These are phyloP conservation scores for Candida sp. DNA, from an alignment of 1,139 yeast genomes.

Conservation along the genomic window DNA sequence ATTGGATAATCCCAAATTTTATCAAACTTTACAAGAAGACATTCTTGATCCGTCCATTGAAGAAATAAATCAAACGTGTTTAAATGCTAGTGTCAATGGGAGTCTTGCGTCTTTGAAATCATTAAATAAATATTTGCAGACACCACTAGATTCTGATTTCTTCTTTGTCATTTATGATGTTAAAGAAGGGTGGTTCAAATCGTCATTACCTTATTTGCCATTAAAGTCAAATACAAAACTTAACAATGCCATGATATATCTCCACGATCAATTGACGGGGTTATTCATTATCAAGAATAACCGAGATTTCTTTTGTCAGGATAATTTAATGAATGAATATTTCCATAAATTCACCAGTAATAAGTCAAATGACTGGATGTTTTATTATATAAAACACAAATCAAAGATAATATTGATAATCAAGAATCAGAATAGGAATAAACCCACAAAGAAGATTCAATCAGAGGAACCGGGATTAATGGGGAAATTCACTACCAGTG, in stretches of 20 bases:
- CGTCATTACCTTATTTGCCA: conserved; percentile 41
- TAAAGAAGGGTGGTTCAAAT: conserved; percentile 21
- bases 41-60: conserved; percentile 21
- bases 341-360: conserved; percentile 43
- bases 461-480: conserved; percentile 8
- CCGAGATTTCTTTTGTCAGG: conserved; percentile 17
- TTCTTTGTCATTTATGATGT: conserved; percentile 35
- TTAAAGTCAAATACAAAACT: conserved; percentile 9
- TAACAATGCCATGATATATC: conserved; percentile 30
- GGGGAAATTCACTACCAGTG: conserved; percentile 19
- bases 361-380: conserved; percentile 42
- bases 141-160: conserved; percentile 31
- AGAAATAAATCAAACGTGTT: conserved; percentile 15
- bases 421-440: conserved; percentile 29
- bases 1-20: conserved; percentile 22
- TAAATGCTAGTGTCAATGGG: conserved; percentile 15
- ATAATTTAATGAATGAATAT: conserved; percentile 26
- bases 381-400: conserved; percentile 33
- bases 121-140: conserved; percentile 11
- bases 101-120: conserved; percentile 32
- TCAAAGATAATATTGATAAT: conserved; percentile 32
- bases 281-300: conserved; percentile 26
- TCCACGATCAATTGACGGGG: conserved; percentile 39
- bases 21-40: conserved; percentile 14
- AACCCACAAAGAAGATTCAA: conserved; percentile 7